These are phyloP conservation scores for Crithidia mellificae DNA, from an alignment of 208 protist genomes.

Conservation along the genomic window DNA sequence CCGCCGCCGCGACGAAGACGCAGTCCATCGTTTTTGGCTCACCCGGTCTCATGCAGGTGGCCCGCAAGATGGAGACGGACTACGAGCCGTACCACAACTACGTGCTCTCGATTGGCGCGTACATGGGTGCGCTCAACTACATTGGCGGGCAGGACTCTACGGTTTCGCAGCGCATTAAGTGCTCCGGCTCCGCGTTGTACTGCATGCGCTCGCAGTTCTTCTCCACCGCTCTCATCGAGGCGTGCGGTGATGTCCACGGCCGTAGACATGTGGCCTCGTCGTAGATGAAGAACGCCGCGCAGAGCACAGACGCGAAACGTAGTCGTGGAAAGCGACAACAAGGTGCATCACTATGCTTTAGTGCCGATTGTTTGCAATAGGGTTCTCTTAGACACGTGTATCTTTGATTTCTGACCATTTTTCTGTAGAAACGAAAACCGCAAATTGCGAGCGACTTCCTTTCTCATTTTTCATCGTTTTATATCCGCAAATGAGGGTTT, in stretches of 20 bases:
- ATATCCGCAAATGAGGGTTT: too few relatives aligned
- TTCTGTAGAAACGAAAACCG: too few relatives aligned
- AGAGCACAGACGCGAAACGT: too few relatives aligned
- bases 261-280: constrained; percentile 17
- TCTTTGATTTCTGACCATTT: too few relatives aligned
- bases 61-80: constrained; percentile 33
- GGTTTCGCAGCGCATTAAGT: constrained; percentile 45
- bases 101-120: constrained; percentile 50
- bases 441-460: too few relatives aligned
- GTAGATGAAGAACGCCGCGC: background rate
- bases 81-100: constrained; percentile 52
- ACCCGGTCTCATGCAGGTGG: constrained; percentile 58
- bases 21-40: constrained; percentile 57
- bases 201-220: constrained; percentile 56
- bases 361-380: too few relatives aligned
- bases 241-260: constrained; percentile 39
- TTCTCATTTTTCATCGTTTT: too few relatives aligned
- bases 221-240: constrained; percentile 30
- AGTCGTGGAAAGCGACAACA: too few relatives aligned
- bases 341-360: too few relatives aligned
- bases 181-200: constrained; percentile 28
- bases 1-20: constrained; percentile 35
- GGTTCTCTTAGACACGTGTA: too few relatives aligned
- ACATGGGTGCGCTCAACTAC: constrained; percentile 46
- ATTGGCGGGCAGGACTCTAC: constrained; percentile 61